Evolutionary conservation across 2,329 filamentous ascomycete genomes (phyloP).

Genomic region (Xylaria sp.): DNA sequence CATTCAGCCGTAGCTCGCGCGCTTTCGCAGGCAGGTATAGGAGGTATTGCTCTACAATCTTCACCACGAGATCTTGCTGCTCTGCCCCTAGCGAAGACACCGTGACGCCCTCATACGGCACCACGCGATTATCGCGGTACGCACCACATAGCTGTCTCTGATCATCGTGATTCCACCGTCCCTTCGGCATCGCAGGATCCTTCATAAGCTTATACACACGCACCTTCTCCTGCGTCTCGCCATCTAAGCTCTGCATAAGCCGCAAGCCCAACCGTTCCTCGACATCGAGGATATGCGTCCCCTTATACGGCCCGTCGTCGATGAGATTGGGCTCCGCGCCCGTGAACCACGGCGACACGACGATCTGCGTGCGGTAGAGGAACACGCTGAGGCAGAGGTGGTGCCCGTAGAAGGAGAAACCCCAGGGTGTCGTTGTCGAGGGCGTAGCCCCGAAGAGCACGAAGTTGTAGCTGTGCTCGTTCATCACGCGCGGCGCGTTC

Average conservation of each 20-base stretch:
- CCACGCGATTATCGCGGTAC: conserved; percentile 79
- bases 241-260: conserved; percentile 73
- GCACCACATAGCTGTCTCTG: conserved; percentile 82
- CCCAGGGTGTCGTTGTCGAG: conserved; percentile 70
- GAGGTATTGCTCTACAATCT: conserved; percentile 72
- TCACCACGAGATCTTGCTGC: conserved; percentile 66
- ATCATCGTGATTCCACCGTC: conserved; percentile 83
- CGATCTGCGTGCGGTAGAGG: conserved; percentile 71
- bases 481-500: conserved; percentile 70
- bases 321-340: conserved; percentile 83
- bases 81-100: conserved; percentile 60
- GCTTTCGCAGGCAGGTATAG: conserved; percentile 72
- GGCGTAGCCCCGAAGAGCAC: conserved; percentile 72
- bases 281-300: conserved; percentile 72
- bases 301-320: conserved; percentile 70
- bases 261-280: conserved; percentile 74
- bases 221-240: conserved; percentile 60
- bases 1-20: conserved; percentile 64
- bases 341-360: conserved; percentile 80
- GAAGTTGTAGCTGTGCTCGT: conserved; percentile 82
- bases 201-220: conserved; percentile 69
- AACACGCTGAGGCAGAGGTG: conserved; percentile 80
- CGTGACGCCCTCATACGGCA: conserved; percentile 77
- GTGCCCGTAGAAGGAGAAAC: conserved; percentile 81
- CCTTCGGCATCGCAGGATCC: conserved; percentile 73